Evolutionary conservation across 1,284 basidiomycete species (phyloP).

Genomic region (Somion occarium): DNA sequence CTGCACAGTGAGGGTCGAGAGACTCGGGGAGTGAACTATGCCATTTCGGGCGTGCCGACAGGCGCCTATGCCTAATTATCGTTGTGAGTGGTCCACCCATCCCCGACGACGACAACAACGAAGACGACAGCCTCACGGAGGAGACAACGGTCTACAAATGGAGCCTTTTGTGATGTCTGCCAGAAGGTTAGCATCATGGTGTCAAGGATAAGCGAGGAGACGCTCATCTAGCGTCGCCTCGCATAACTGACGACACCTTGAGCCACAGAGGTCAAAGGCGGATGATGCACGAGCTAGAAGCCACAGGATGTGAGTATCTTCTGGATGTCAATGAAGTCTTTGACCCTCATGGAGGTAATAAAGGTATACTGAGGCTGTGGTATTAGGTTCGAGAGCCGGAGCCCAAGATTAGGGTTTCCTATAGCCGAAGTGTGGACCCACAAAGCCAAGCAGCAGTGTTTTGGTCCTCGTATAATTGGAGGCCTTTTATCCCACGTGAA

Average conservation of each 20-base stretch:
- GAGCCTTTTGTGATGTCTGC: background rate
- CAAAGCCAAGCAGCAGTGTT: background rate
- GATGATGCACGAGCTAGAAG: too few relatives aligned
- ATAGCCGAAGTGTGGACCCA: slow-evolving; percentile 4
- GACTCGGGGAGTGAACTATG: too few relatives aligned
- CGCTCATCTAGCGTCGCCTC: background rate
- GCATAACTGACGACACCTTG: too few relatives aligned
- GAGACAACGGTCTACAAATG: background rate
- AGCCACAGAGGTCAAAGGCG: too few relatives aligned
- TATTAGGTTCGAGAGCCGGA: background rate
- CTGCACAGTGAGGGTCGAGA: too few relatives aligned
- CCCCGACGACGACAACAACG: background rate
- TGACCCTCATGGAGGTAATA: too few relatives aligned
- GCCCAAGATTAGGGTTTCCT: background rate
- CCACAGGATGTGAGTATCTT: too few relatives aligned
- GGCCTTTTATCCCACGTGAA: background rate
- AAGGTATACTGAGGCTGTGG: too few relatives aligned
- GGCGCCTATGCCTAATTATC: background rate
- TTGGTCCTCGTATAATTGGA: background rate
- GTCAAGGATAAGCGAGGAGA: background rate
- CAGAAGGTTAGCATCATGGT: background rate
- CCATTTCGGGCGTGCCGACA: too few relatives aligned
- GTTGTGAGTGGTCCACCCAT: background rate
- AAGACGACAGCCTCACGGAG: too few relatives aligned
- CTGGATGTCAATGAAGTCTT: too few relatives aligned